Base-by-base conservation (phyloP, 1,139 yeast genomes). In the Candida sojae region DNA sequence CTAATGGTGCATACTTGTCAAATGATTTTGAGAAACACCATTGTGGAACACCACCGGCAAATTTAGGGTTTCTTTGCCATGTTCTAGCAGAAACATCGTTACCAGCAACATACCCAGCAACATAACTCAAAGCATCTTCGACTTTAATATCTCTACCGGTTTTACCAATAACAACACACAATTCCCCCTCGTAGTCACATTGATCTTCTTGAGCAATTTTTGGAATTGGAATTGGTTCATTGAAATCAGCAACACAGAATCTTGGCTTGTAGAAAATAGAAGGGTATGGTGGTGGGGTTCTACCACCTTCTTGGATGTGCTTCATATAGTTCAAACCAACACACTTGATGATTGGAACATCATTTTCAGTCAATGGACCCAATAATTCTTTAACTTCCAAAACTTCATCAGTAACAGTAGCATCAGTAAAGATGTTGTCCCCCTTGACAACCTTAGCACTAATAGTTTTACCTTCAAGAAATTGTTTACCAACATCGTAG, bases 131-230 rank as follows among this genome's bases (percentile, higher is more conserved):
- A 2, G 84, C 84, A 23, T 76, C 65, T 30, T 63, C 70, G n/a
- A 61, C 67, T 17, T 67, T 45, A 23, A 80, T 79, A 52, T 78
- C 69, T 50, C 64, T 67, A 32, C 79, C 78, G 8, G 64, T 55
- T 56, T 72, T 75, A n/a, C 84, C 84, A 50, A 80, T 79, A 5
- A 80, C 77, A 26, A 77, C 73, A 8, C 76, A 81, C 38, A 80
- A 70, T 56, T 80, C 85, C 79, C n/a, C 78, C 55, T 80, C 84
- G 55, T 79, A 80, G 56, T 80, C 84, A 21, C 73, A 62, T 47
- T 58, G 60, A 9, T 55, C 52, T 9, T 59, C 55, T 55, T 73
- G 80, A 12, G 77, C 77, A 53, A 72, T 61, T 38, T 52, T 50
- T 17, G 82, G 82, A 17, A 79, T 75, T 7, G 62, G 62, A 39